A percentile compares a stretch with the other conserved stretches of the same genome.
phyloP scores from a whole-genome alignment of 202 grass and related monocot genomes.

The Eragrostis tef region DNA sequence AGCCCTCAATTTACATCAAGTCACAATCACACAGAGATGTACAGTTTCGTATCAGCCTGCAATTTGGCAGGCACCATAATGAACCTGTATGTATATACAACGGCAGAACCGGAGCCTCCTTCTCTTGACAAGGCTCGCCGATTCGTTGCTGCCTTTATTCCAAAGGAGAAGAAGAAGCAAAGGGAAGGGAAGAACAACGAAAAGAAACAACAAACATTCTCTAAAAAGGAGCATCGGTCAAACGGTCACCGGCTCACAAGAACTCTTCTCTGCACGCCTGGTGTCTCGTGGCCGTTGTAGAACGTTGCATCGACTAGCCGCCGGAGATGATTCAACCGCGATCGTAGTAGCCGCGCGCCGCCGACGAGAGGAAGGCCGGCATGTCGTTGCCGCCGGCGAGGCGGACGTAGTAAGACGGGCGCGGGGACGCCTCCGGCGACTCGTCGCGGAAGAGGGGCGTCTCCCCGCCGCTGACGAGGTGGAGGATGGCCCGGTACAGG shows the following conservation, averaged over 20 bases:
- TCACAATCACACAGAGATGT: background rate
- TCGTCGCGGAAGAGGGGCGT: slow-evolving; percentile 52
- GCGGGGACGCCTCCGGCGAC: slow-evolving; percentile 49
- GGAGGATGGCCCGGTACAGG: slow-evolving; percentile 62
- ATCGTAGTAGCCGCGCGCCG: slow-evolving; percentile 44
- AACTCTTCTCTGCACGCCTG: background rate
- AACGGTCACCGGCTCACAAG: background rate
- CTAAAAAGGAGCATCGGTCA: background rate
- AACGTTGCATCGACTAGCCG: background rate
- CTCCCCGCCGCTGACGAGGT: slow-evolving; percentile 46
- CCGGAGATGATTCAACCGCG: slow-evolving; percentile 14
- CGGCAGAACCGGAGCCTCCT: slow-evolving; percentile 30
- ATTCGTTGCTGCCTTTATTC: slow-evolving; percentile 23
- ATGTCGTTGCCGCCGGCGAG: slow-evolving; percentile 40
- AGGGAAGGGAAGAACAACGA: background rate
- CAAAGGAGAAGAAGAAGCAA: background rate
- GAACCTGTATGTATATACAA: slow-evolving; percentile 32
- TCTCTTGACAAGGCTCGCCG: background rate
- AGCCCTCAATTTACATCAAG: background rate
- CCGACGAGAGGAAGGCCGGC: slow-evolving; percentile 30
- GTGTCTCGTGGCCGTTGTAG: background rate
- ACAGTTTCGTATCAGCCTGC: slow-evolving; percentile 5
- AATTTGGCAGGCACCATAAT: slow-evolving; percentile 27
- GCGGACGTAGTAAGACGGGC: slow-evolving; percentile 41
- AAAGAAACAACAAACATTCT: background rate